These are phyloP conservation scores for Dendrocalamus latiflorus DNA, from an alignment of 202 grass and related monocot species.

Conservation along the genomic window DNA sequence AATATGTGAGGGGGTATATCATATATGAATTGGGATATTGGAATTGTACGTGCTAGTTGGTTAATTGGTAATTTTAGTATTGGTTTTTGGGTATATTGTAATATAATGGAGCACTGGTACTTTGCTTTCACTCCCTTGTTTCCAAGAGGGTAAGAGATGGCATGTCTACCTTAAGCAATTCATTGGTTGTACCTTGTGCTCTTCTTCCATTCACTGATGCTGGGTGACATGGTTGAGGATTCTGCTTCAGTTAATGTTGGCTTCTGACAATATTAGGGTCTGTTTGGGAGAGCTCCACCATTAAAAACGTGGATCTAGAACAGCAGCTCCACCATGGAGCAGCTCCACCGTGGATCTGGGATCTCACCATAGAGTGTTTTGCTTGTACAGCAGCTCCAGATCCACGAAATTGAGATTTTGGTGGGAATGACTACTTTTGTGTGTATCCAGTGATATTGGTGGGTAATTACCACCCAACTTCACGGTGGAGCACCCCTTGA, in stretches of 20 bases:
- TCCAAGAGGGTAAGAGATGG: neutral
- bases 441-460: no score
- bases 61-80: conserved; percentile 23
- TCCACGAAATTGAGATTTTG: no score
- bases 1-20: conserved; percentile 29
- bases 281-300: no score
- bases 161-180: neutral
- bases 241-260: neutral
- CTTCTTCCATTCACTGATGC: neutral
- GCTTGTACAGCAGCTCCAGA: no score
- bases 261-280: neutral
- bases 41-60: conserved; percentile 19
- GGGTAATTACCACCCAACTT: no score
- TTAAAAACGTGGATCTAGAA: no score
- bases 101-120: neutral
- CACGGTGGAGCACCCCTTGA: no score
- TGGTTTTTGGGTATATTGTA: conserved; percentile 31
- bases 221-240: neutral
- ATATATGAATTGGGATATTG: conserved; percentile 4
- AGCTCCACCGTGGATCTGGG: no score
- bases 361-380: no score
- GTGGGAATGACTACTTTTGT: no score
- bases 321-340: no score
- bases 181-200: neutral
- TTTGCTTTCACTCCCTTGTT: neutral